These are phyloP conservation scores for Gossypium schwendimanii DNA, from an alignment of 441 rosid species.

Conservation along the genomic window DNA sequence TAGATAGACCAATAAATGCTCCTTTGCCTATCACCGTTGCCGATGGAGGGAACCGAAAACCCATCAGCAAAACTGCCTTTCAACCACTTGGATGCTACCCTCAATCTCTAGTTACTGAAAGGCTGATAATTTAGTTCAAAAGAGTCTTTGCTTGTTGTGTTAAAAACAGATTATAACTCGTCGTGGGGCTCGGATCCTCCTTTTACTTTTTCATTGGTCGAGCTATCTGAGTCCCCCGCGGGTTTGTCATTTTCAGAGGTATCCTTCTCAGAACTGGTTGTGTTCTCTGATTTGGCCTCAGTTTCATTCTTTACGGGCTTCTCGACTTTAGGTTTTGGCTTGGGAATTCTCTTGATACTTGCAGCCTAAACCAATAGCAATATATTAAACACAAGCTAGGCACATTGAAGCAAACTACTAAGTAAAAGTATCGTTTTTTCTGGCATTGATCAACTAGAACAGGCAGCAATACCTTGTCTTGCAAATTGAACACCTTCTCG, in stretches of 20 bases:
- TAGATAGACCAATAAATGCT: constrained; percentile 2
- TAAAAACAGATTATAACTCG: constrained; percentile 42
- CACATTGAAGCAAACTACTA: background rate
- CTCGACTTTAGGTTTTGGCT: constrained; percentile 84
- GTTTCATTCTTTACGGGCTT: constrained; percentile 55
- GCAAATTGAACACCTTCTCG: constrained; percentile 47
- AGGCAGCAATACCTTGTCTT: constrained; percentile 63
- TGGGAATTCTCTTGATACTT: constrained; percentile 58
- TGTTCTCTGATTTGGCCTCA: constrained; percentile 25
- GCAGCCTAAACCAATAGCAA: constrained; percentile 36
- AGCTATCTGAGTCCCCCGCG: constrained; percentile 20
- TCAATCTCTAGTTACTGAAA: background rate
- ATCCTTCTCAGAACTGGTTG: constrained; percentile 24
- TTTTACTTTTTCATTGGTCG: constrained; percentile 21
- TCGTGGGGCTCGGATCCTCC: constrained; percentile 42
- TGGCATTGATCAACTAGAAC: background rate
- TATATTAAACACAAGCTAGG: background rate
- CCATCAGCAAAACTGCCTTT: background rate
- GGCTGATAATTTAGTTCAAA: constrained; percentile 1
- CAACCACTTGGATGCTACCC: background rate
- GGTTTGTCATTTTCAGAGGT: constrained; percentile 27
- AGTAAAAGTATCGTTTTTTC: background rate
- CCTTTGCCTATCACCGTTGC: background rate
- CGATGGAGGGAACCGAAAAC: background rate
- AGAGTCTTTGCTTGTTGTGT: constrained; percentile 7